Base-by-base conservation (phyloP, 495 filamentous ascomycete species). In the Terfezia boudieri region DNA sequence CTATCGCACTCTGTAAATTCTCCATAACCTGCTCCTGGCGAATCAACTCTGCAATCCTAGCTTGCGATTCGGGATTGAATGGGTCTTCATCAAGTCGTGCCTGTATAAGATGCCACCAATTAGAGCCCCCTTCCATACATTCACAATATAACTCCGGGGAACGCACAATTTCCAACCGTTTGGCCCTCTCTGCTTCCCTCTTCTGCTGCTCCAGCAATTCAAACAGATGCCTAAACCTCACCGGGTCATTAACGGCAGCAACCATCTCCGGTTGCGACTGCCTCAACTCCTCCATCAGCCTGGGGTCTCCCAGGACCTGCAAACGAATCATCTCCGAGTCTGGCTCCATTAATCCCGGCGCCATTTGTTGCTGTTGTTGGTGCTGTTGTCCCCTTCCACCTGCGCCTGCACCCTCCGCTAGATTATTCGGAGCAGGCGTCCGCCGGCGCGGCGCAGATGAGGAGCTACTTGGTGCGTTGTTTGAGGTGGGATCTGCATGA, bases 1-100 rank as follows among this genome's bases (percentile, higher is more conserved):
- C 90, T 74, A 94, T 83, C 26, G 92, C 87, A 67, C 85, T 87
- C 64, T 95, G 86, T 56, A 94, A 67, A 63, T 98, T 96, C 67
- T 94, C 88, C 62, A 84, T 84, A 38, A 98, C 88, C 0, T 80
- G 75, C 67, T 96, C 83, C 69, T 94, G 84, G 52, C 89, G 79
- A 64, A 98, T 96, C 63, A 95, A 86, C 68, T 98, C 90, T 64
- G 87, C 90, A 52, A 98, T 96, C 69, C 81, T 82, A n/a, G 73
- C 74, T 68, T 98, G 90, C 12, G 86, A 84, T 50, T 92, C 87
- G 26, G 80, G 68, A 62, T 95, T 86, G 64, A 96, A 94, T 1
- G 89, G 86, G 61, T 96, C 90, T 8, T 83, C 80, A 60, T 94
- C 93, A 41, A 96, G 72, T 66, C 66, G 62, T 58, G 71, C 72